Percentiles rank a stretch among this genome's conserved stretches.
phyloP scores from a whole-genome alignment of 345 rosid species.

The Rhizophora apiculata region DNA sequence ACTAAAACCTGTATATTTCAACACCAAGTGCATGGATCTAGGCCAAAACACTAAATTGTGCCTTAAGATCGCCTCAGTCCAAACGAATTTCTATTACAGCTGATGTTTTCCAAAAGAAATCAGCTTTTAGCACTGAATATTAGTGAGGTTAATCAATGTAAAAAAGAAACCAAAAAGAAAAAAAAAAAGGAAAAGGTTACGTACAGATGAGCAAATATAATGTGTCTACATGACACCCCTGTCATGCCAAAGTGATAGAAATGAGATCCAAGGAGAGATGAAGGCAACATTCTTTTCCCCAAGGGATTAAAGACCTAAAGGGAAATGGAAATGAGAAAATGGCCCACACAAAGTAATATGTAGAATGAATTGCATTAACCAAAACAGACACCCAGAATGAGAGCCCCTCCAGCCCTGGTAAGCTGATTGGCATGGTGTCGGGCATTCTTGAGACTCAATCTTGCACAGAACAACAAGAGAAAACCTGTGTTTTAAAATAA shows the following conservation, averaged over 20 bases:
- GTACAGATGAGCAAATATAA: slow-evolving; percentile 15
- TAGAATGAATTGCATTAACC: neutral
- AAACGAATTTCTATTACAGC: neutral
- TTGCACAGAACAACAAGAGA: neutral
- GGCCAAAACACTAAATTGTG: too few species aligned
- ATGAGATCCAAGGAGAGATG: slow-evolving; percentile 2
- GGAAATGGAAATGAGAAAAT: slow-evolving; percentile 1
- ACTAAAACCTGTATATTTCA: too few species aligned
- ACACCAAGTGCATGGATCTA: too few species aligned
- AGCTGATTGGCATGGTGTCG: slow-evolving; percentile 4
- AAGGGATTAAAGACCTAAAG: slow-evolving; percentile 2
- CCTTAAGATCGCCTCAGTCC: neutral
- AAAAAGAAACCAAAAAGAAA: neutral
- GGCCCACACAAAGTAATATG: neutral
- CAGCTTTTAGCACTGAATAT: too few species aligned
- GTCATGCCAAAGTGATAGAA: slow-evolving; percentile 9
- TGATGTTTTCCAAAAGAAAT: neutral
- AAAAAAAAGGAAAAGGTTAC: neutral
- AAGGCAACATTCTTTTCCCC: slow-evolving; percentile 11
- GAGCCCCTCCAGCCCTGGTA: slow-evolving; percentile 7
- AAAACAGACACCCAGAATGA: slow-evolving; percentile 14
- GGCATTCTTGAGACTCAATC: neutral
- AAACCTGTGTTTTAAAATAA: neutral
- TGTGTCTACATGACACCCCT: slow-evolving; percentile 4
- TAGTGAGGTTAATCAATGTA: neutral